These are phyloP conservation scores for Emmonsiellopsis sp. DNA, from an alignment of 2,329 filamentous ascomycete genomes.

Conservation along the genomic window DNA sequence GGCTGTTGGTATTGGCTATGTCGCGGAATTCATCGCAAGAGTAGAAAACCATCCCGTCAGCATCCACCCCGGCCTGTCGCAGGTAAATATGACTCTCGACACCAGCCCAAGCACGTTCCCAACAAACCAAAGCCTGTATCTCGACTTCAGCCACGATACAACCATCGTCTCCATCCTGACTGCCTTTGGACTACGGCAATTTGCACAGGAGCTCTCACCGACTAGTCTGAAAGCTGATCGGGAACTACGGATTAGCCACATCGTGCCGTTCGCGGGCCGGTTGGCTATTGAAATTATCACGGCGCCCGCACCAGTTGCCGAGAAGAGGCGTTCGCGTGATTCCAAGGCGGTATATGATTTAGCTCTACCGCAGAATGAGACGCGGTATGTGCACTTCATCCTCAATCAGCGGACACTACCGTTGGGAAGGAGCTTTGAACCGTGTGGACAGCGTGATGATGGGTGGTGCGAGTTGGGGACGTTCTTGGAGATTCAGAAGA, in stretches of 20 bases:
- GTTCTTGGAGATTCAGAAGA: conserved; percentile 54
- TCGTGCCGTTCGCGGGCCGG: conserved; percentile 63
- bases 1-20: conserved; percentile 64
- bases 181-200: conserved; percentile 63
- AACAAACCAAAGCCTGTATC: conserved; percentile 61
- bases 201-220: conserved; percentile 50
- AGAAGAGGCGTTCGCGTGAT: conserved; percentile 36
- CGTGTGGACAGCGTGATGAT: conserved; percentile 57
- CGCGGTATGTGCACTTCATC: conserved; percentile 63
- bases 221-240: conserved; percentile 47
- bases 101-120: conserved; percentile 61
- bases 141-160: conserved; percentile 71
- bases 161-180: conserved; percentile 62
- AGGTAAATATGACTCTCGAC: conserved; percentile 35
- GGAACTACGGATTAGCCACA: conserved; percentile 55
- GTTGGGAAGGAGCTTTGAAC: conserved; percentile 54
- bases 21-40: conserved; percentile 63
- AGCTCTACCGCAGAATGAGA: conserved; percentile 47
- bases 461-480: conserved; percentile 68
- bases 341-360: conserved; percentile 18
- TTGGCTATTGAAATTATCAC: conserved; percentile 67
- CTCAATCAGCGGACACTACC: conserved; percentile 66
- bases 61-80: conserved; percentile 23
- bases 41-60: conserved; percentile 33
- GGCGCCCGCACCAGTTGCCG: conserved; percentile 52